Conservation (phyloP, 2,329 filamentous ascomycete species). For the Xylariomycetidae sp. region DNA sequence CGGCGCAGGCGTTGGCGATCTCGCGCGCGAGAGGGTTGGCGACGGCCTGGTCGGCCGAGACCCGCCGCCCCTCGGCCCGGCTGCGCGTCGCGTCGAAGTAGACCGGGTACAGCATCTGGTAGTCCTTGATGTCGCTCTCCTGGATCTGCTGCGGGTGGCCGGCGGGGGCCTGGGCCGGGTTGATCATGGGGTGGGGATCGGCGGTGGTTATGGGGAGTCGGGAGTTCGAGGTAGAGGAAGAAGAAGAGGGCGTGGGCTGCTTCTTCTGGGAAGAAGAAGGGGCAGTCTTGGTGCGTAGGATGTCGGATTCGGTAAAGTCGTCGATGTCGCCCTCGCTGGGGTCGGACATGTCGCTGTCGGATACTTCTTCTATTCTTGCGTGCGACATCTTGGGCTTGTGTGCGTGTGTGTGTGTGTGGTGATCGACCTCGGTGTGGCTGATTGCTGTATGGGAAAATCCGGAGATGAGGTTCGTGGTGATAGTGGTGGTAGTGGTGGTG, state of each 20-base stretch:
- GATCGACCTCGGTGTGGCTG: neutral
- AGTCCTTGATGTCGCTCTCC: slow-evolving; percentile 62
- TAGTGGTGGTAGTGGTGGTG: too few species aligned
- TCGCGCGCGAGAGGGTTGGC: slow-evolving; percentile 82
- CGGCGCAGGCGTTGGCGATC: slow-evolving; percentile 79
- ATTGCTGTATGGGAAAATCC: too few species aligned
- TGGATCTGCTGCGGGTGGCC: slow-evolving; percentile 37
- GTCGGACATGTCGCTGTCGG: slow-evolving; percentile 69
- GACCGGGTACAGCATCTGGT: slow-evolving; percentile 87
- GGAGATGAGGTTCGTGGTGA: too few species aligned
- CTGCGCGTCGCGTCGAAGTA: slow-evolving; percentile 83
- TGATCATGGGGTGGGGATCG: slow-evolving; percentile 23
- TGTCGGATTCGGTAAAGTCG: slow-evolving; percentile 55
- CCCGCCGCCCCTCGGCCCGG: slow-evolving; percentile 76
- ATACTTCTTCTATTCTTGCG: slow-evolving; percentile 88
- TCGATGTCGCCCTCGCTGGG: slow-evolving; percentile 82
- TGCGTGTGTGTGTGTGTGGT: slow-evolving; percentile 1
- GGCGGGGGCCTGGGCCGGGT: slow-evolving; percentile 32
- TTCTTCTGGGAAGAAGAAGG: slow-evolving; percentile 7
- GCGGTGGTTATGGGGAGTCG: slow-evolving; percentile 11
- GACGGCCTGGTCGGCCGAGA: slow-evolving; percentile 68
- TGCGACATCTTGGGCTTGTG: slow-evolving; percentile 63
- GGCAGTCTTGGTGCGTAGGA: slow-evolving; percentile 43
- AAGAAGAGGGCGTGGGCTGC: slow-evolving; percentile 26
- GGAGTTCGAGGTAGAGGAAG: slow-evolving; percentile 18